Conservation (phyloP, 495 filamentous ascomycete genomes). For the Trichoderma reesei region DNA sequence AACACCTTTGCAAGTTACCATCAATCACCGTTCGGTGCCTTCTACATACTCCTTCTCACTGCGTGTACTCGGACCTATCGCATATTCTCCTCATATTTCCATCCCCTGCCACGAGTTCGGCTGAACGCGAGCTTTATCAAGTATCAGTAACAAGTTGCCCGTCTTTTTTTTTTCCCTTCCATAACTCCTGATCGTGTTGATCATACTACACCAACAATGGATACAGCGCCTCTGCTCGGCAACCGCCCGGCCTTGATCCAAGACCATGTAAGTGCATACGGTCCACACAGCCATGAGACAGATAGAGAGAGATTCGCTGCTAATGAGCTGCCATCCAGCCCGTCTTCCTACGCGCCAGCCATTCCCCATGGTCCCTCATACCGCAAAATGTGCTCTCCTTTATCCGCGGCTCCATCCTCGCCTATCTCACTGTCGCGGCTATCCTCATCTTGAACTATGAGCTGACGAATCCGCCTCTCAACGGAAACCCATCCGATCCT, state of each 20-base stretch:
- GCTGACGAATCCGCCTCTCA: no score
- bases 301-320: constrained; percentile 7
- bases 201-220: no score
- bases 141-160: no score
- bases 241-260: neutral
- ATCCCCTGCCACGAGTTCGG: no score
- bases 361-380: constrained; percentile 38
- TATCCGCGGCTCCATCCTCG: constrained; percentile 29
- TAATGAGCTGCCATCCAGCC: constrained; percentile 19
- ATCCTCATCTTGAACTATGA: constrained; percentile 34
- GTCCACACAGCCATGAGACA: constrained; percentile 10
- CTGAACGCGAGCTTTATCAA: no score
- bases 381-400: constrained; percentile 32
- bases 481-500: no score
- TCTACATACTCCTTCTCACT: no score
- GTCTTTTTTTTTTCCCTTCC: neutral
- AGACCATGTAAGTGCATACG: neutral
- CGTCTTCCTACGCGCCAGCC: constrained; percentile 42
- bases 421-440: constrained; percentile 34
- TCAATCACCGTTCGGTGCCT: no score
- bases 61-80: no score
- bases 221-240: neutral
- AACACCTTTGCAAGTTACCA: neutral
- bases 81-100: no score
- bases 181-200: no score